Conservation (phyloP, 768 basidiomycete species). For the Lactarius tabidus region DNA sequence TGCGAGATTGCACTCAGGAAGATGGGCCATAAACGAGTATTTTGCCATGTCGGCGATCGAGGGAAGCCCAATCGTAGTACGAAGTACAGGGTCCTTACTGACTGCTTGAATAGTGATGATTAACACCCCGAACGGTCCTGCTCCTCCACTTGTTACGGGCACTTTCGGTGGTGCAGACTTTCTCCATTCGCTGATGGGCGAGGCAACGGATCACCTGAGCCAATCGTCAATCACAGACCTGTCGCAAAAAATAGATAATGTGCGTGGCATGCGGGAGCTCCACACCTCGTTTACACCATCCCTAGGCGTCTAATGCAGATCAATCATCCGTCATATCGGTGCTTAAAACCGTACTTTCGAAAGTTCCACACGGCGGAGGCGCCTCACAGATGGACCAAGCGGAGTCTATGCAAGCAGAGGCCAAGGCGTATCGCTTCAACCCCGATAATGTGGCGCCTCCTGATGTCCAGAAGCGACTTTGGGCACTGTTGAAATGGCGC, state of each 20-base stretch:
- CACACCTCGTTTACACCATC: not conserved
- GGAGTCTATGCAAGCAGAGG: conserved; percentile 49
- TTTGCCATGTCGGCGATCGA: conserved; percentile 74
- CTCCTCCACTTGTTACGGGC: conserved; percentile 63
- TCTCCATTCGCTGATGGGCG: conserved; percentile 58
- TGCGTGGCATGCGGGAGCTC: conserved; percentile 18
- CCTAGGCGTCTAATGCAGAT: conserved; percentile 31
- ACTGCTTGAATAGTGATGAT: conserved; percentile 30
- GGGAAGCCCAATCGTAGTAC: conserved; percentile 30
- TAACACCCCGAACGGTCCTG: conserved; percentile 50
- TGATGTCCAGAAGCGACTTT: conserved; percentile 54
- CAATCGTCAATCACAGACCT: conserved; percentile 60
- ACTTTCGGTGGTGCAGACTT: conserved; percentile 69
- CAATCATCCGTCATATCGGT: conserved; percentile 34
- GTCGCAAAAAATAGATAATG: conserved; percentile 45
- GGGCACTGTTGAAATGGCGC: conserved; percentile 58
- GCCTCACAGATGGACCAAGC: conserved; percentile 49
- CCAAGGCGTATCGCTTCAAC: conserved; percentile 59
- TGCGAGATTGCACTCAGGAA: conserved; percentile 69
- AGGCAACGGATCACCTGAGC: conserved; percentile 59
- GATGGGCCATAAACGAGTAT: conserved; percentile 66
- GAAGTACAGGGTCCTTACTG: not conserved
- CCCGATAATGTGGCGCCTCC: conserved; percentile 60
- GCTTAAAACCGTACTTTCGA: conserved; percentile 44
- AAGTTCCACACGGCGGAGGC: conserved; percentile 48